Conservation (phyloP, 2,329 filamentous ascomycete species). For the Colletotrichum incanum region DNA sequence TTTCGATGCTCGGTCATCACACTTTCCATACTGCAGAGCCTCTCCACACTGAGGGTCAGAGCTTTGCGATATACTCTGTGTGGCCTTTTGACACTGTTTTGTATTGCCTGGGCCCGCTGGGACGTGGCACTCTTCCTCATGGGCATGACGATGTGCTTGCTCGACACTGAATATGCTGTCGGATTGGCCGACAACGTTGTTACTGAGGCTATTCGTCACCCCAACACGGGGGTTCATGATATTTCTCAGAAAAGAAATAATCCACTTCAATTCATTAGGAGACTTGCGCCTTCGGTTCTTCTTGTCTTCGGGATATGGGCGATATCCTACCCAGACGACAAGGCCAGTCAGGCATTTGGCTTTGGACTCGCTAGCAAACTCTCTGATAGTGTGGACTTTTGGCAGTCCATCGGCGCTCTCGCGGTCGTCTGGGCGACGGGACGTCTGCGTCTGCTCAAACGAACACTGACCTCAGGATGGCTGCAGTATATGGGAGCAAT, state of each 20-base stretch:
- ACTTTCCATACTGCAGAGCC: constrained; percentile 49
- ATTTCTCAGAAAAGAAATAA: background rate
- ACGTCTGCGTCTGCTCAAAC: background rate
- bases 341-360: background rate
- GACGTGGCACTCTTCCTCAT: background rate
- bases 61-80: background rate
- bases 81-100: background rate
- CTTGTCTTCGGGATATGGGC: background rate
- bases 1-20: constrained; percentile 66
- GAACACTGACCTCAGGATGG: background rate
- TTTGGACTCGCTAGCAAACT: background rate
- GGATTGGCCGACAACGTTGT: background rate
- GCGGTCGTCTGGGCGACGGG: background rate
- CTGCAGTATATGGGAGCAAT: background rate
- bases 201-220: background rate
- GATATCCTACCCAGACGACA: background rate
- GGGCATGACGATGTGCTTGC: background rate
- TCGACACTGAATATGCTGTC: background rate
- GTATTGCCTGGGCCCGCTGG: background rate
- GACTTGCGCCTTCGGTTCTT: background rate
- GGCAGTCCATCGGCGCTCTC: background rate
- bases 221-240: background rate
- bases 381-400: background rate
- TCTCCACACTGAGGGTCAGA: constrained; percentile 59
- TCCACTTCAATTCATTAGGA: background rate